These are phyloP conservation scores for Boletellus sp. DNA, from an alignment of 1,284 basidiomycete species.

Conservation along the genomic window DNA sequence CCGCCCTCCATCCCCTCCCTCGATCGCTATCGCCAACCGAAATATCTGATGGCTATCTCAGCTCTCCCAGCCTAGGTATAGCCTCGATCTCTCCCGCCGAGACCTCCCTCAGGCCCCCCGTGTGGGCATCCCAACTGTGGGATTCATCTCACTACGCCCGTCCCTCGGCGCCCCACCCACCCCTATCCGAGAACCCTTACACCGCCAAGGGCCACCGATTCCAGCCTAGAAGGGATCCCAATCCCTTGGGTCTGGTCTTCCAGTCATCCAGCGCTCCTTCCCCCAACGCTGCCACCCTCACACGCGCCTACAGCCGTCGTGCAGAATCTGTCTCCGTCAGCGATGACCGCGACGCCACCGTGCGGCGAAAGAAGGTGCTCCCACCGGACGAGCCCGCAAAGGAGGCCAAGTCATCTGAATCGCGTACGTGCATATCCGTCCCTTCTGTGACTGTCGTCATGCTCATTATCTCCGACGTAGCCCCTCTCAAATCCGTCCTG, in stretches of 20 bases:
- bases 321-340: conserved; percentile 58
- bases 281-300: conserved; percentile 41
- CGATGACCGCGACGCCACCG: conserved; percentile 68
- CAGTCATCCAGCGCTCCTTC: conserved; percentile 71
- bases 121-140: conserved; percentile 65
- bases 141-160: conserved; percentile 38
- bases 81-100: conserved; percentile 57
- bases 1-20: conserved; percentile 56
- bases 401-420: conserved; percentile 32
- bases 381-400: conserved; percentile 42
- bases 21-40: conserved; percentile 54
- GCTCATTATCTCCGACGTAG: conserved; percentile 33
- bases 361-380: conserved; percentile 59
- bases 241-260: conserved; percentile 62
- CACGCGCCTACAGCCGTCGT: conserved; percentile 57
- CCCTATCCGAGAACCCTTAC: conserved; percentile 41
- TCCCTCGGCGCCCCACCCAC: conserved; percentile 40
- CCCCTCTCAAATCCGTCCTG: conserved; percentile 63
- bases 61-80: conserved; percentile 36
- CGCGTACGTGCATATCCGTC: conserved; percentile 31
- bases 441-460: conserved; percentile 27
- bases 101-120: conserved; percentile 48
- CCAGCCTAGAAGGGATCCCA: conserved; percentile 38
- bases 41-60: conserved; percentile 42
- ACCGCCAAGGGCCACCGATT: conserved; percentile 30